Evolutionary conservation across 2,329 filamentous ascomycete genomes (phyloP).

Genomic region (Aureobasidium vineae): DNA sequence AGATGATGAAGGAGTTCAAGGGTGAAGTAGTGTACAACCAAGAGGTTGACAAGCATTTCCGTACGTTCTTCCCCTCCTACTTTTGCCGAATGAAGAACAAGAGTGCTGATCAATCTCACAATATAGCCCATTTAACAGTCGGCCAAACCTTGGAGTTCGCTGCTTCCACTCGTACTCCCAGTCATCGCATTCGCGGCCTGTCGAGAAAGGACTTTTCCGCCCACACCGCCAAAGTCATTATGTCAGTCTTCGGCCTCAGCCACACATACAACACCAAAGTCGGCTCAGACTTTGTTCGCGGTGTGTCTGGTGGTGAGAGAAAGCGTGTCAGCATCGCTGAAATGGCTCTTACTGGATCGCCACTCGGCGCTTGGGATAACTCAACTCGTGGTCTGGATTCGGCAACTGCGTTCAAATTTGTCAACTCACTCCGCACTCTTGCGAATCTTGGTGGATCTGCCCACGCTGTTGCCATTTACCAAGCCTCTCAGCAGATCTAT

Average conservation of each 20-base stretch:
- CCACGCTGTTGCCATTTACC: conserved; percentile 60
- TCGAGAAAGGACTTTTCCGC: conserved; percentile 55
- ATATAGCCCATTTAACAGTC: conserved; percentile 58
- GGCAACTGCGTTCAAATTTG: conserved; percentile 59
- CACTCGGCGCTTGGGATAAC: conserved; percentile 49
- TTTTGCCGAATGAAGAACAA: neutral
- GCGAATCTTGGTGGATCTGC: conserved; percentile 52
- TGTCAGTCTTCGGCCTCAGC: conserved; percentile 54
- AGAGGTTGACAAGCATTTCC: conserved; percentile 37
- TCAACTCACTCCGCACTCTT: conserved; percentile 52
- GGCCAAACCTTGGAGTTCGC: conserved; percentile 58
- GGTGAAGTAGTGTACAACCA: conserved; percentile 49
- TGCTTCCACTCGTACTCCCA: conserved; percentile 52
- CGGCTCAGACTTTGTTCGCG: conserved; percentile 59
- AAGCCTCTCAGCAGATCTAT: conserved; percentile 53
- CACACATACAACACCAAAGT: conserved; percentile 58
- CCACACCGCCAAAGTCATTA: conserved; percentile 52
- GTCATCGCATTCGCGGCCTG: conserved; percentile 58
- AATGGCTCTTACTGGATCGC: conserved; percentile 43
- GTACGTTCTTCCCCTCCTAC: no score
- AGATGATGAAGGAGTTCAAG: conserved; percentile 50
- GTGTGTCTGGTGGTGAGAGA: conserved; percentile 57
- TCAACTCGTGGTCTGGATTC: conserved; percentile 54
- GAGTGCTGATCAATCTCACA: neutral
- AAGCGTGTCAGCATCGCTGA: conserved; percentile 63